Evolutionary conservation across 108 stramenopile genomes (phyloP).

Genomic region (Nitzschia inconspicua): DNA sequence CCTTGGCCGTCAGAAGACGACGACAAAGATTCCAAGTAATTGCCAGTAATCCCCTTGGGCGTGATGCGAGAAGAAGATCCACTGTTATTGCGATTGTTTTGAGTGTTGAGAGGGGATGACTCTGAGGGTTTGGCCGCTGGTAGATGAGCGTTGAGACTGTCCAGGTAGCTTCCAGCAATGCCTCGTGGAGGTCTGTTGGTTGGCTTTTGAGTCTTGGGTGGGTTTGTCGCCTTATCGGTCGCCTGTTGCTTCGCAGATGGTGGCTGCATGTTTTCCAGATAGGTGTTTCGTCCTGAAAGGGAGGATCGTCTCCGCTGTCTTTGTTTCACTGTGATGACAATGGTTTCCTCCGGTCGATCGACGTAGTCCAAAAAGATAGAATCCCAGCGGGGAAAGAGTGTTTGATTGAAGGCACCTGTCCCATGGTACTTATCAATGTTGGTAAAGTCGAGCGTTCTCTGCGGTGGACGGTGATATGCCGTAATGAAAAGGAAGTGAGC

Average conservation of each 20-base stretch:
- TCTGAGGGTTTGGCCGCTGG: no score
- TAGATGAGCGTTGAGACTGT: background rate
- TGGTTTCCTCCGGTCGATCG: conserved; percentile 39
- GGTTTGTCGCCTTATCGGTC: no score
- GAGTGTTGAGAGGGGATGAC: no score
- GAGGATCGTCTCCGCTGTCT: conserved; percentile 21
- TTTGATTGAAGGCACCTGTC: conserved; percentile 70
- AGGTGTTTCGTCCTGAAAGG: background rate
- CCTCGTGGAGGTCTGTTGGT: no score
- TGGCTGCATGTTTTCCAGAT: conserved; percentile 3
- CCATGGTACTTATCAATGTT: conserved; percentile 72
- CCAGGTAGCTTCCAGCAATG: no score
- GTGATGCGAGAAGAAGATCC: no score
- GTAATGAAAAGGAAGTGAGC: background rate
- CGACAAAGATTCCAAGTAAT: conserved; percentile 1
- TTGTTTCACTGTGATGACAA: conserved; percentile 25
- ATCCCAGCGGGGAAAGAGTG: conserved; percentile 62
- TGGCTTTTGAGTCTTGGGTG: no score
- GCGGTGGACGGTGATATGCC: background rate
- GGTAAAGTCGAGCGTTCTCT: conserved; percentile 36
- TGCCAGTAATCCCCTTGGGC: no score
- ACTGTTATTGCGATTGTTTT: no score
- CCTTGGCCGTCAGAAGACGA: background rate
- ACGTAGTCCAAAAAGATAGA: conserved; percentile 57
- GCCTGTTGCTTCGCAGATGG: no score